Conservation (phyloP, 306 rosid genomes). For the Lathyrus aphaca region DNA sequence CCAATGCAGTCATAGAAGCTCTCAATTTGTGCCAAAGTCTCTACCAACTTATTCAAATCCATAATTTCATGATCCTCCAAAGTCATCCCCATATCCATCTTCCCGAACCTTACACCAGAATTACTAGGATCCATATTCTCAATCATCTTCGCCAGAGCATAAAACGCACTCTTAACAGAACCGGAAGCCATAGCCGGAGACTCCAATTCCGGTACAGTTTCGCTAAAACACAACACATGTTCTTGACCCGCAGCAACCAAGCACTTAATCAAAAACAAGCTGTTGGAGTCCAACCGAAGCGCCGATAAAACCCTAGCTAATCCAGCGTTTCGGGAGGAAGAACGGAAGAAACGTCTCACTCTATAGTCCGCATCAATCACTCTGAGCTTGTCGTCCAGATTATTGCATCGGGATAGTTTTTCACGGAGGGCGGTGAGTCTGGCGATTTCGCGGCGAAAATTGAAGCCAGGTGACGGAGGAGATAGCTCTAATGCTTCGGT, state of each 20-base stretch:
- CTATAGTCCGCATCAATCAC: conserved; percentile 65
- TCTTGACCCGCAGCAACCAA: conserved; percentile 89
- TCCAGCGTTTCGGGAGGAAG: conserved; percentile 40
- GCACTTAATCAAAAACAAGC: conserved; percentile 66
- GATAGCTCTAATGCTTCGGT: conserved; percentile 68
- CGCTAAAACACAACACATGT: conserved; percentile 61
- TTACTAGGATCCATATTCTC: conserved; percentile 58
- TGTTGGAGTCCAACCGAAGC: conserved; percentile 44
- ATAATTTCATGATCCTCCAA: conserved; percentile 59
- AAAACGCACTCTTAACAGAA: conserved; percentile 69
- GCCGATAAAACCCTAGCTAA: conserved; percentile 46
- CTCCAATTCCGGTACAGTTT: conserved; percentile 36
- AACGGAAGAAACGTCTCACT: conserved; percentile 65
- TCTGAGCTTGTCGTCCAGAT: conserved; percentile 47
- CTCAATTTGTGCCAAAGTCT: conserved; percentile 67
- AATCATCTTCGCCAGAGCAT: conserved; percentile 72
- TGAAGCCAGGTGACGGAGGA: conserved; percentile 58
- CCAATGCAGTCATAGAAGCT: conserved; percentile 91
- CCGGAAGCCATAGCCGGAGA: conserved; percentile 32
- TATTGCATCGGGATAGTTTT: conserved; percentile 46
- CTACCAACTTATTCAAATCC: conserved; percentile 68
- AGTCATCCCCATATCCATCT: conserved; percentile 37
- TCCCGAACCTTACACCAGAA: conserved; percentile 43
- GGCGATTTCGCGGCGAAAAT: conserved; percentile 62
- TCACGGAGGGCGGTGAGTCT: conserved; percentile 62